Percentiles rank a stretch among this genome's conserved stretches.
phyloP scores from a whole-genome alignment of 2,329 filamentous ascomycete species.

The Fusarium xylarioides region DNA sequence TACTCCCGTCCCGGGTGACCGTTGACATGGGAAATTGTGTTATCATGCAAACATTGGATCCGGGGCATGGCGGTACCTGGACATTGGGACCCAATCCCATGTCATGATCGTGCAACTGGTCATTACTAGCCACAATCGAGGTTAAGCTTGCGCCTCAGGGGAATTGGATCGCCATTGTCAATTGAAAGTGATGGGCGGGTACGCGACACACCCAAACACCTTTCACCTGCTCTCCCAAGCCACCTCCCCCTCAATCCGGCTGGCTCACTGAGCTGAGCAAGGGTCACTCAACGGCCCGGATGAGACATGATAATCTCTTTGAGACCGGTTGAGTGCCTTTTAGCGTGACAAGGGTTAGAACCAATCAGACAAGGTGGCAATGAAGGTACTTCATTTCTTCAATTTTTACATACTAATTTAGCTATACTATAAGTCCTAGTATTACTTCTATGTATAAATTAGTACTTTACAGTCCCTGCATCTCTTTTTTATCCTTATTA shows the following conservation, averaged over 20 bases:
- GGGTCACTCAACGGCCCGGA: constrained; percentile 37
- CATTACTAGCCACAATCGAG: constrained; percentile 40
- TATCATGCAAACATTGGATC: constrained; percentile 10
- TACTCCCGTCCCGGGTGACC: constrained; percentile 11
- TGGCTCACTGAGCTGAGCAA: constrained; percentile 37
- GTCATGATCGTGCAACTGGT: constrained; percentile 23
- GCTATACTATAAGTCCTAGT: no score
- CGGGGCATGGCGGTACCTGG: constrained; percentile 5
- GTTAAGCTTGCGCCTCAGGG: constrained; percentile 34
- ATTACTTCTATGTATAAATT: no score
- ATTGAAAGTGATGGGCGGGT: constrained; percentile 21
- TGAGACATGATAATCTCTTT: constrained; percentile 24
- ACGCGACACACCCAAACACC: constrained; percentile 3
- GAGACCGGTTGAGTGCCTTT: no score
- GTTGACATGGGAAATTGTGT: constrained; percentile 8
- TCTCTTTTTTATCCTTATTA: no score
- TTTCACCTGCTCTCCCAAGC: neutral
- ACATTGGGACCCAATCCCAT: neutral
- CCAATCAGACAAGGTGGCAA: no score
- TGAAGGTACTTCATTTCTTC: no score
- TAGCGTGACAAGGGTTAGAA: no score
- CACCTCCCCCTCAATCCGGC: constrained; percentile 17
- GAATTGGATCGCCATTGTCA: neutral
- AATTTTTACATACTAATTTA: no score
- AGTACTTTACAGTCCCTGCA: no score